Base-by-base conservation (phyloP, 208 protist species). In the Zelonia costaricensis region DNA sequence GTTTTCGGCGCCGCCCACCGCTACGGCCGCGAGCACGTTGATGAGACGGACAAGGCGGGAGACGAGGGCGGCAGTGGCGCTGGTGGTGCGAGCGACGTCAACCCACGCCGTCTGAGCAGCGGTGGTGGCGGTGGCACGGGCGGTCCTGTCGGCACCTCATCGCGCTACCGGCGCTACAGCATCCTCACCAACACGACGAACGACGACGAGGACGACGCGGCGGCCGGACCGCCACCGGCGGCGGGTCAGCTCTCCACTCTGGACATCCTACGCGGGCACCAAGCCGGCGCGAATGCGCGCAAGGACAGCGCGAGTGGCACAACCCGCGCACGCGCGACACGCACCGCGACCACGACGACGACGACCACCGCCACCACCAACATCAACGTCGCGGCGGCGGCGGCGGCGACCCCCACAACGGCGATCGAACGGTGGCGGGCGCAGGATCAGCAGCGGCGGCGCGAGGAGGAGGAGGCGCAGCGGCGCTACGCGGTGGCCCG, bases 371-470 rank as follows among this genome's bases (percentile, higher is more conserved):
- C 46, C 8, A 36, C 40, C 13, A 49, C 31, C n/a, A 38, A 42
- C 31, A 18, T 36, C 23, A 39, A 30, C 42, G 10, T 15, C 25
- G 28, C 51, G 1, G 51, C 36, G 20, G 36, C 39, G 7, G 1
- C 30, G 10, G 13, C 56, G 22, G 33, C 33, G 33, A 30, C 57
- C 28, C 63, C 63, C 18, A 61, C 33, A 25, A 69, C 63, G 5
- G 54, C 63, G 2, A 69, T 69, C 16, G 63, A 56, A 20, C 63
- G 63, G 10, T 69, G 63, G 63, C 63, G 63, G 12, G 63, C 63
- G 36, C 44, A 47, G 44, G 63, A 62, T 20, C 53, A 62, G 20
- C 54, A 69, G 42, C 38, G 42, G 22, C 45, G 30, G n/a, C n/a
- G n/a, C n/a, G 42, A 18, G n/a, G 40, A 46, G 7, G 56, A 45